Evolutionary conservation across 495 filamentous ascomycete genomes (phyloP).

Genomic region (Penicillium odoratum): DNA sequence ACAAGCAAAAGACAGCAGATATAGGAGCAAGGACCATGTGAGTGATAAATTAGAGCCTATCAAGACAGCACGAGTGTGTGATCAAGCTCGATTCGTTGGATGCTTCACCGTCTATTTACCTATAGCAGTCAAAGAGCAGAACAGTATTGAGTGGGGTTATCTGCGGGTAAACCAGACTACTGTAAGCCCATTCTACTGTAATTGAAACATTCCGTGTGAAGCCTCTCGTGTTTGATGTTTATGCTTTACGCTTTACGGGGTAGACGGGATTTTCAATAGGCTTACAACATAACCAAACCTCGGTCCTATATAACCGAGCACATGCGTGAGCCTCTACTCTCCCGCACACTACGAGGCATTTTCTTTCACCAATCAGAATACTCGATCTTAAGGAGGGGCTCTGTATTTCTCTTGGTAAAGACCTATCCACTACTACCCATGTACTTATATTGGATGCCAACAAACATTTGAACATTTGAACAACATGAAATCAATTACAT

Average conservation of each 20-base stretch:
- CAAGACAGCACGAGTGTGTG: conserved; percentile 9
- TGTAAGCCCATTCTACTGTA: neutral
- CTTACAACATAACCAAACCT: neutral
- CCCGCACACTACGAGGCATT: conserved; percentile 25
- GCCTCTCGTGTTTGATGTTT: neutral
- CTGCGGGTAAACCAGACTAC: neutral
- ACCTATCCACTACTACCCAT: neutral
- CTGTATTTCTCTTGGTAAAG: conserved; percentile 1
- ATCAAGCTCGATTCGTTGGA: conserved; percentile 1
- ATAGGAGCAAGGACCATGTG: conserved; percentile 1
- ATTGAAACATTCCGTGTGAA: neutral
- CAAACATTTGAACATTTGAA: no score
- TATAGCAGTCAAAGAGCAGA: neutral
- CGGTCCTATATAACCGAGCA: neutral
- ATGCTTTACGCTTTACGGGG: neutral
- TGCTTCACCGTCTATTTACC: conserved; percentile 5
- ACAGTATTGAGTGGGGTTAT: conserved; percentile 4
- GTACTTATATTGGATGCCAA: no score
- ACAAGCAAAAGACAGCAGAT: neutral
- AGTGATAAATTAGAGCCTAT: conserved; percentile 10
- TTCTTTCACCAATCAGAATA: conserved; percentile 17
- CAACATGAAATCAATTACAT: neutral
- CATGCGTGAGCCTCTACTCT: neutral
- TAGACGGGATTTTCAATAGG: no score
- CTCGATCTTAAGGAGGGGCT: neutral